A percentile compares a stretch with the other conserved stretches of the same genome.
Conservation (phyloP, 306 rosid genomes). For the Cotoneaster glaucophyllus region DNA sequence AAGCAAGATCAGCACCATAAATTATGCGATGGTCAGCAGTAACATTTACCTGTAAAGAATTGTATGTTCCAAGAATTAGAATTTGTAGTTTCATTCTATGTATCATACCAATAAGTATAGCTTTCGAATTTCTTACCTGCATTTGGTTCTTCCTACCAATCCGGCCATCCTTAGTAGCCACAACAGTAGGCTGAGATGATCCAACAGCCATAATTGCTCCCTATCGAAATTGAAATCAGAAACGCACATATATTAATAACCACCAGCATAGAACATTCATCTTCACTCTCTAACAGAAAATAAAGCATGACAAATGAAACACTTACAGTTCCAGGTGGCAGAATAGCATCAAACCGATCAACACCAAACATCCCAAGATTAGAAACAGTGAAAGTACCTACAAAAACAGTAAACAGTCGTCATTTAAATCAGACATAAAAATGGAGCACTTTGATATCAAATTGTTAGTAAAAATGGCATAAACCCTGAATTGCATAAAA, state of each 20-base stretch:
- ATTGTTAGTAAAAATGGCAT: neutral
- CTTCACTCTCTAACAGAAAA: neutral
- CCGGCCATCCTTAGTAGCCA: slow-evolving; percentile 86
- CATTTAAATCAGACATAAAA: slow-evolving; percentile 1
- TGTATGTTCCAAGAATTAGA: slow-evolving; percentile 16
- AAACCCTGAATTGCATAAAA: neutral
- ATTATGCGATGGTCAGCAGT: slow-evolving; percentile 98
- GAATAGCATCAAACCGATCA: slow-evolving; percentile 94
- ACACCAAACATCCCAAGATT: slow-evolving; percentile 98
- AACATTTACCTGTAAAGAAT: slow-evolving; percentile 66
- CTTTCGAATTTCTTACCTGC: slow-evolving; percentile 52
- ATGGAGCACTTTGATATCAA: neutral
- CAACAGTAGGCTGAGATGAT: slow-evolving; percentile 67
- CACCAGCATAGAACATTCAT: neutral
- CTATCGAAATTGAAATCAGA: slow-evolving; percentile 34
- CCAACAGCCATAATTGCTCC: slow-evolving; percentile 99
- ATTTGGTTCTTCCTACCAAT: slow-evolving; percentile 87
- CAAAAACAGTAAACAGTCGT: neutral
- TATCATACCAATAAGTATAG: neutral
- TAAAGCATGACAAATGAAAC: neutral
- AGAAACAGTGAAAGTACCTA: slow-evolving; percentile 90
- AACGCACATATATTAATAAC: neutral
- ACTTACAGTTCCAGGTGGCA: slow-evolving; percentile 94
- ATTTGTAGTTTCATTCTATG: neutral
- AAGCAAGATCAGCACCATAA: slow-evolving; percentile 87